phyloP scores from a whole-genome alignment of 257 asterid genomes.

The Solanum peruvianum region DNA sequence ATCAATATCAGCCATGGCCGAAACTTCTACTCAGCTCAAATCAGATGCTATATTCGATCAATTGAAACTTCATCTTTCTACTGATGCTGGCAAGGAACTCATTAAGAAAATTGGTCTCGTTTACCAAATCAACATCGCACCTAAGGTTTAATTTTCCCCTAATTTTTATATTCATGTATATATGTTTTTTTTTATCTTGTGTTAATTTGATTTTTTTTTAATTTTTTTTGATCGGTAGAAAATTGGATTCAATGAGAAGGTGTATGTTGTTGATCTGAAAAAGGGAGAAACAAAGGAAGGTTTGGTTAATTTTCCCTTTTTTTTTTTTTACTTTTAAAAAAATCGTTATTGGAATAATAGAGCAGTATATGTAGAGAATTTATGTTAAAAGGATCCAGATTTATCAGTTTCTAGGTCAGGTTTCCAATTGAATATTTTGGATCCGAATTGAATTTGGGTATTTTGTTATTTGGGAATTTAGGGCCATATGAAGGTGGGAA shows the following conservation, averaged over 20 bases:
- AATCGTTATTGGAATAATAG: background rate
- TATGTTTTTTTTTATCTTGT: background rate
- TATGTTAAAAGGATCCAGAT: background rate
- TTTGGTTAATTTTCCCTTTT: conserved; percentile 9
- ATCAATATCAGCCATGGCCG: background rate
- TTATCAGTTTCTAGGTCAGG: background rate
- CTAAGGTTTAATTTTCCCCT: conserved; percentile 45
- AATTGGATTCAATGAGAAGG: conserved; percentile 69
- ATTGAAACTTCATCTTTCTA: conserved; percentile 71
- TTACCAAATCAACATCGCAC: conserved; percentile 83
- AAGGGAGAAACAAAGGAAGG: conserved; percentile 90
- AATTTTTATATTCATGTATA: background rate
- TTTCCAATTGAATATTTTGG: background rate
- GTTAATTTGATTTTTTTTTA: background rate
- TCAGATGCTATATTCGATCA: conserved; percentile 75
- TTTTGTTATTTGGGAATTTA: conserved; percentile 5
- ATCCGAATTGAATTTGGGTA: background rate
- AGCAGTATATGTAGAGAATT: background rate
- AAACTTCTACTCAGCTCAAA: conserved; percentile 31
- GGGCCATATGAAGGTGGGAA: conserved; percentile 82
- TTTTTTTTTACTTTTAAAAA: background rate
- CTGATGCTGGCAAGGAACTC: conserved; percentile 72
- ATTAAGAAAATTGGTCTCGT: conserved; percentile 73
- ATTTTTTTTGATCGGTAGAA: conserved; percentile 27
- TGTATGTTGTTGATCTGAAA: conserved; percentile 83